Conservation (phyloP, 345 rosid species). For the Eucalyptus melliodora region DNA sequence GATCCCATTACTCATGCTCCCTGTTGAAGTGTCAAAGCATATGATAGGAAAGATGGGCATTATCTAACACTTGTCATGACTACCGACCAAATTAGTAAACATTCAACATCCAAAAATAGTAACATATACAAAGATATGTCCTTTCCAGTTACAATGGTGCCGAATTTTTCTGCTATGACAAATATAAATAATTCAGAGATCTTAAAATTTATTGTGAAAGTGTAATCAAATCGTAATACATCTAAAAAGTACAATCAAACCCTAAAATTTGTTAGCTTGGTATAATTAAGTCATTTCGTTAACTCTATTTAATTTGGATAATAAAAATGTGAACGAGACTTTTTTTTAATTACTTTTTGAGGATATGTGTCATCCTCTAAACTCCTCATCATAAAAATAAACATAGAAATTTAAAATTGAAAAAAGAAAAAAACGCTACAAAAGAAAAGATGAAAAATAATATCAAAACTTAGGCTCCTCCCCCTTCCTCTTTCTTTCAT, state of each 20-base stretch:
- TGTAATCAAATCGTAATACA: fast-evolving
- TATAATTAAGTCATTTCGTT: background rate
- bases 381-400: background rate
- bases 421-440: background rate
- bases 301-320: background rate
- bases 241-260: background rate
- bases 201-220: background rate
- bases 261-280: background rate
- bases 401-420: background rate
- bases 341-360: background rate
- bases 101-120: background rate
- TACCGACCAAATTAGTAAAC: background rate
- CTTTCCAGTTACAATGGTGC: background rate
- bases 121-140: background rate
- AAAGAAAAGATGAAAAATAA: background rate
- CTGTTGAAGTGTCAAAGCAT: background rate
- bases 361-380: background rate
- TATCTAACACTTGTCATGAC: background rate
- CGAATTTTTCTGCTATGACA: background rate
- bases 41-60: background rate
- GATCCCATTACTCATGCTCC: background rate
- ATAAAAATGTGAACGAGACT: background rate
- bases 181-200: background rate
- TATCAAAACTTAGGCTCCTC: background rate
- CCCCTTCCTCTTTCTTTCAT: background rate